phyloP scores from a whole-genome alignment of 257 asterid genomes.

The Petrea volubilis region DNA sequence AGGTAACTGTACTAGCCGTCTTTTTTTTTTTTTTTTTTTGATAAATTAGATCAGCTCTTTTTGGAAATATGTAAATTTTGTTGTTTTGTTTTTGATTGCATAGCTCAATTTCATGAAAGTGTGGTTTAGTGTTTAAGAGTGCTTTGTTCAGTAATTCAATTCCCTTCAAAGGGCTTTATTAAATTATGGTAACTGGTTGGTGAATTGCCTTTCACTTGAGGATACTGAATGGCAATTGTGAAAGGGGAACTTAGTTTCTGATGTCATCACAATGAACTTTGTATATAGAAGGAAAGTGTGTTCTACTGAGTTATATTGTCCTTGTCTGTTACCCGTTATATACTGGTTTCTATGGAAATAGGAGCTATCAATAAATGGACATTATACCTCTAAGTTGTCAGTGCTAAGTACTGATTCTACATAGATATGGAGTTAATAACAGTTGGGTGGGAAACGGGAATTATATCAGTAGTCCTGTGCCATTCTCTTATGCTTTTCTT shows the following conservation, averaged over 20 bases:
- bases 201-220: constrained; percentile 3
- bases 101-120: not conserved
- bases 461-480: constrained; percentile 9
- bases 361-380: not conserved
- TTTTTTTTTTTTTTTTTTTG: not conserved
- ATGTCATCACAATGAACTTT: constrained; percentile 7
- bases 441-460: not conserved
- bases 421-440: not conserved
- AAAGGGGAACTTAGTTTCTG: not conserved
- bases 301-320: not conserved
- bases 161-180: constrained; percentile 4
- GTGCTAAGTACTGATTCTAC: constrained; percentile 3
- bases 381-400: not conserved
- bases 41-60: constrained; percentile 15
- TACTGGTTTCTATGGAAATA: not conserved
- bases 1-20: not conserved
- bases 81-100: constrained; percentile 7
- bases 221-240: not conserved
- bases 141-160: constrained; percentile 10
- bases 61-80: not conserved
- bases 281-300: not conserved
- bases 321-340: not conserved
- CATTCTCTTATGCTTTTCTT: constrained; percentile 3
- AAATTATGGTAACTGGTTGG: not conserved
- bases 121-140: constrained; percentile 9